Evolutionary conservation across 768 basidiomycete genomes (phyloP).

Genomic region (Daedalea quercina): DNA sequence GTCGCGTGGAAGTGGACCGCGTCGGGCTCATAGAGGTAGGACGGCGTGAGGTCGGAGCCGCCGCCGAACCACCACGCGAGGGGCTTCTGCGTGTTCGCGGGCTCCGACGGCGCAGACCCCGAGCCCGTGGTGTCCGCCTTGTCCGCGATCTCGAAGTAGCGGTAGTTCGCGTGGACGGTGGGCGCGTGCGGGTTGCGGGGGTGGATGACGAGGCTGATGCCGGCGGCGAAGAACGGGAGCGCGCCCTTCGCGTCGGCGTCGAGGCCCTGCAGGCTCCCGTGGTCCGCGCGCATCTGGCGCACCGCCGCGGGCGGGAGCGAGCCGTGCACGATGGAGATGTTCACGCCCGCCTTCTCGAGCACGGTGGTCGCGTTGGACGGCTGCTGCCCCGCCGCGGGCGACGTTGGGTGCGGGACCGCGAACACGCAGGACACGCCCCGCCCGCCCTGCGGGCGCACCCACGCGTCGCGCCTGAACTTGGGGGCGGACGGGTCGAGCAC

Average conservation of each 20-base stretch:
- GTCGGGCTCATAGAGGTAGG: slow-evolving; percentile 87
- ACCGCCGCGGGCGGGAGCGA: slow-evolving; percentile 83
- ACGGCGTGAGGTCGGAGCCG: slow-evolving; percentile 90
- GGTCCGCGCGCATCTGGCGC: slow-evolving; percentile 93
- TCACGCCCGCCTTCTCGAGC: slow-evolving; percentile 95
- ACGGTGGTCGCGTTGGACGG: slow-evolving; percentile 36
- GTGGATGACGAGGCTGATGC: slow-evolving; percentile 89
- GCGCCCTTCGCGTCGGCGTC: slow-evolving; percentile 48
- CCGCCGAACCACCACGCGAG: slow-evolving; percentile 99
- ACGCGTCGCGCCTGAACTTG: slow-evolving; percentile 75
- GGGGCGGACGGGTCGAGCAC: slow-evolving; percentile 65
- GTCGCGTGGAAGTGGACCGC: slow-evolving; percentile 80
- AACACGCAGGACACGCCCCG: slow-evolving; percentile 87
- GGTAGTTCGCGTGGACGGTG: slow-evolving; percentile 93
- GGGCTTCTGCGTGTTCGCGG: slow-evolving; percentile 36
- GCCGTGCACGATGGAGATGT: slow-evolving; percentile 89
- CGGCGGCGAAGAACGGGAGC: slow-evolving; percentile 90
- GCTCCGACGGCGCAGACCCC: slow-evolving; percentile 20
- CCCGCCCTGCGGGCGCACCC: slow-evolving; percentile 64
- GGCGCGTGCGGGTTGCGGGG: slow-evolving; percentile 91
- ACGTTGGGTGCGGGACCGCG: slow-evolving; percentile 32
- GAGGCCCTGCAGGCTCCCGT: slow-evolving; percentile 59
- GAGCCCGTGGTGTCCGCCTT: slow-evolving; percentile 20
- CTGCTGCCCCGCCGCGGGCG: slow-evolving; percentile 26
- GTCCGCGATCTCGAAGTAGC: slow-evolving; percentile 91